phyloP scores from a whole-genome alignment of 148 eudicot species.

The Chenopodium quinoa region DNA sequence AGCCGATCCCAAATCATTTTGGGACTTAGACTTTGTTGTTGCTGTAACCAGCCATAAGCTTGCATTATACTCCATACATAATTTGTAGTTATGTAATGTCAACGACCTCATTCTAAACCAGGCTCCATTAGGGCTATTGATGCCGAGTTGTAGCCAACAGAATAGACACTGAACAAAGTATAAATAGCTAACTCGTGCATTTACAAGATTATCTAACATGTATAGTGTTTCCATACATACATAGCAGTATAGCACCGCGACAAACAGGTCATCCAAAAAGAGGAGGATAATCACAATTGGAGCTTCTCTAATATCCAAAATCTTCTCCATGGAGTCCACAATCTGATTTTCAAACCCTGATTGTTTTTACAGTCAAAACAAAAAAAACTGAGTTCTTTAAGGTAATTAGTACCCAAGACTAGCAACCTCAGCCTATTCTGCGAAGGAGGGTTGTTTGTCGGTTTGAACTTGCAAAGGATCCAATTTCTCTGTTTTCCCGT shows the following conservation, averaged over 20 bases:
- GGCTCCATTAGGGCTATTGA: background rate
- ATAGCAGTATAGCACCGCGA: no score
- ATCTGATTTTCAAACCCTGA: background rate
- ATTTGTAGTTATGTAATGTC: background rate
- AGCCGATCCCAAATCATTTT: no score
- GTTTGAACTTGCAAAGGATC: conserved; percentile 49
- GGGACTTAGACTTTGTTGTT: no score
- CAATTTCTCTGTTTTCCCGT: conserved; percentile 51
- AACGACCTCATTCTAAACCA: background rate
- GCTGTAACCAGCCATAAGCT: no score
- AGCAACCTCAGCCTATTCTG: conserved; percentile 28
- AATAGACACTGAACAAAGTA: background rate
- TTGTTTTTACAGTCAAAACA: background rate
- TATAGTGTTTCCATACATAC: conserved; percentile 3
- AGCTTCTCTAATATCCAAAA: conserved; percentile 4
- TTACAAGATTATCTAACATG: conserved; percentile 9
- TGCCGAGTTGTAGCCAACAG: background rate
- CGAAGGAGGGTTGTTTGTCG: conserved; percentile 35
- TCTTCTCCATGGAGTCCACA: background rate
- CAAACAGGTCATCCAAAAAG: conserved; percentile 6
- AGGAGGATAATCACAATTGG: conserved; percentile 1
- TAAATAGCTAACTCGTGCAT: background rate
- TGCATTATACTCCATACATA: background rate
- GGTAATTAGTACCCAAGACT: background rate
- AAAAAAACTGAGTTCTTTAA: background rate